Evolutionary conservation across 2,329 filamentous ascomycete species (phyloP).

Genomic region (Coniochaeta sp.): DNA sequence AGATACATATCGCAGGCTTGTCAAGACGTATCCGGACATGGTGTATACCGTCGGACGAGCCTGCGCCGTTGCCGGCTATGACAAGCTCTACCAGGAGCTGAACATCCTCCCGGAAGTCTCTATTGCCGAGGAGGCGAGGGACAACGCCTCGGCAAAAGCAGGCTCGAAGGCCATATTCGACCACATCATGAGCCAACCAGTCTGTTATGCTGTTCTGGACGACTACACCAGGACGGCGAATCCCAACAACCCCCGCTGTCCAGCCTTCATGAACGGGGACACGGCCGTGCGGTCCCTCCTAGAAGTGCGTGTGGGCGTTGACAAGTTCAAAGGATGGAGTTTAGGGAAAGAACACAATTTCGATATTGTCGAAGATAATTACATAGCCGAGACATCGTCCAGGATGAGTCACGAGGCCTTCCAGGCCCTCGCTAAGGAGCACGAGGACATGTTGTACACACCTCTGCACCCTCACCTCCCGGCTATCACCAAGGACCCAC

Average conservation of each 20-base stretch:
- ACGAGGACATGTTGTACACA: constrained; percentile 15
- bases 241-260: constrained; percentile 3
- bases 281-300: constrained; percentile 18
- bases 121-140: constrained; percentile 8
- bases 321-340: neutral
- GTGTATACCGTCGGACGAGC: constrained; percentile 27
- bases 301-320: neutral
- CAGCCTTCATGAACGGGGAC: constrained; percentile 23
- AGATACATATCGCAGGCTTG: constrained; percentile 25
- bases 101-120: constrained; percentile 8
- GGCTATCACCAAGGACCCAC: constrained; percentile 24
- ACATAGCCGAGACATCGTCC: constrained; percentile 8
- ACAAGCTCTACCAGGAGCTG: constrained; percentile 19
- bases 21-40: constrained; percentile 19
- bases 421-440: constrained; percentile 3
- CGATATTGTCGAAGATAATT: constrained; percentile 16
- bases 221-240: constrained; percentile 24
- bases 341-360: neutral
- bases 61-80: constrained; percentile 30
- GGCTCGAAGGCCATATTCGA: constrained; percentile 18
- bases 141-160: neutral
- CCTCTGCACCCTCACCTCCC: constrained; percentile 28
- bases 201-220: constrained; percentile 25
- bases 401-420: neutral
- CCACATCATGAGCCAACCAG: constrained; percentile 20